A percentile compares a stretch with the other conserved stretches of the same genome.
Conservation (phyloP, 495 filamentous ascomycete species). For the Parmelia sp. region DNA sequence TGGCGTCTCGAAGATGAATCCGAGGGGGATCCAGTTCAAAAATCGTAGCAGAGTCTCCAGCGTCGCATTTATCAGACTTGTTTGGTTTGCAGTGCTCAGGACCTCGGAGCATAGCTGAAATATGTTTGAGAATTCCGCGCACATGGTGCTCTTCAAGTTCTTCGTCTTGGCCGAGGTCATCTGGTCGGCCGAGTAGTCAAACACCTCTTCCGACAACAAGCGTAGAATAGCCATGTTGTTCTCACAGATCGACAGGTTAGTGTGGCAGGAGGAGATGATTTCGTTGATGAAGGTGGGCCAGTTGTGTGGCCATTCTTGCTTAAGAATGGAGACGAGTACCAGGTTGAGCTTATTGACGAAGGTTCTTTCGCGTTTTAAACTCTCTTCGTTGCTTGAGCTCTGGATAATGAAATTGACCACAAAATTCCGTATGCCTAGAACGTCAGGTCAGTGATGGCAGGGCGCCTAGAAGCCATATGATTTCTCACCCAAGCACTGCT, state of each 20-base stretch:
- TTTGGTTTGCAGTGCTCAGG: slow-evolving; percentile 77
- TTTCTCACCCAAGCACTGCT: slow-evolving; percentile 79
- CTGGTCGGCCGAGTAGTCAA: slow-evolving; percentile 96
- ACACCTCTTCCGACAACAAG: slow-evolving; percentile 93
- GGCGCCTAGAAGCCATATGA: slow-evolving; percentile 3
- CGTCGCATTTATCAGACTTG: slow-evolving; percentile 85
- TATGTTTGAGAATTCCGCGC: slow-evolving; percentile 92
- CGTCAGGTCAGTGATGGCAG: slow-evolving; percentile 19
- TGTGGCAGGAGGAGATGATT: slow-evolving; percentile 92
- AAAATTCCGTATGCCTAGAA: slow-evolving; percentile 89
- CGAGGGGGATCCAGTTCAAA: slow-evolving; percentile 96
- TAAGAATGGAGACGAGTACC: slow-evolving; percentile 92
- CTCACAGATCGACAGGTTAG: slow-evolving; percentile 92
- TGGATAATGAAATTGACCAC: slow-evolving; percentile 97
- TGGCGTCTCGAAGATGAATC: slow-evolving; percentile 96
- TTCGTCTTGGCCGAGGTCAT: slow-evolving; percentile 96
- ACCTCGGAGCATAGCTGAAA: slow-evolving; percentile 96
- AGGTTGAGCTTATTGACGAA: slow-evolving; percentile 97
- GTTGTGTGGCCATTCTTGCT: slow-evolving; percentile 99
- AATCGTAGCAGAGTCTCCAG: slow-evolving; percentile 92
- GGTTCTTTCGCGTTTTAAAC: slow-evolving; percentile 68
- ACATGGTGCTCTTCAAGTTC: slow-evolving; percentile 96
- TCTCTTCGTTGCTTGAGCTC: slow-evolving; percentile 80
- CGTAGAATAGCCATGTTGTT: slow-evolving; percentile 99
- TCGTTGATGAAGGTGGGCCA: slow-evolving; percentile 99